Base-by-base conservation (phyloP, 441 rosid species). In the Populus trichocarpa region DNA sequence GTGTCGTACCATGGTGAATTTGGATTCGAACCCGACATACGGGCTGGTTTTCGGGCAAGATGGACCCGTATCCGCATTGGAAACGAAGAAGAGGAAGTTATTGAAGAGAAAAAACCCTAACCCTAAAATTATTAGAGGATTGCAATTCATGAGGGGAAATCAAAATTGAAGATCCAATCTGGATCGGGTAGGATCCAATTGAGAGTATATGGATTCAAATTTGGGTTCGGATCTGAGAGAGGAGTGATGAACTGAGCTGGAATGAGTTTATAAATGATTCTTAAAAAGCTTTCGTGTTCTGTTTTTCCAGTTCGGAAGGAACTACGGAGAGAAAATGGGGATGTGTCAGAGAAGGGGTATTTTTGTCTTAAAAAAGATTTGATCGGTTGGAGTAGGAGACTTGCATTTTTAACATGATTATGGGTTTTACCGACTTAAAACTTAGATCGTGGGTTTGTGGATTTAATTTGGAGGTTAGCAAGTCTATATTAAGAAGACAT, bases 1-100 rank as follows among this genome's bases (percentile, higher is more conserved):
- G 85, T 94, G 97, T 50, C 91, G 99, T 38, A 89, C 86, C 99
- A 96, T 92, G 73, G 75, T 81, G 91, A 94, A 87, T 69, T 90
- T 87, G 38, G 90, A 90, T 79, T 84, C 83, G 79, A 84, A 85
- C 32, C 93, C 98, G 72, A 88, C 73, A 35, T 86, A 82, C n/a
- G 88, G 79, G 88, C 88, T 89, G 53, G 88, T 74, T 28, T 89
- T 92, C 25, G 88, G 75, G 84, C 99, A 96, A 35, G 80, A 30
- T 50, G 72, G 78, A 71, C 59, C 83, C 71, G 85, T 84, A 88
- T 90, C 92, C 77, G 90, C 92, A 71, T 78, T 75, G 82, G 76
- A 83, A 32, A 78, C 28, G 35, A 81, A 65, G 81, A 81, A 8
- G 67, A 84, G 74, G 72, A 80, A 38, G 16, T 26, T 81, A 76